Base-by-base conservation (phyloP, 352 stramenopile genomes). In the Globisporangium spinosum region DNA sequence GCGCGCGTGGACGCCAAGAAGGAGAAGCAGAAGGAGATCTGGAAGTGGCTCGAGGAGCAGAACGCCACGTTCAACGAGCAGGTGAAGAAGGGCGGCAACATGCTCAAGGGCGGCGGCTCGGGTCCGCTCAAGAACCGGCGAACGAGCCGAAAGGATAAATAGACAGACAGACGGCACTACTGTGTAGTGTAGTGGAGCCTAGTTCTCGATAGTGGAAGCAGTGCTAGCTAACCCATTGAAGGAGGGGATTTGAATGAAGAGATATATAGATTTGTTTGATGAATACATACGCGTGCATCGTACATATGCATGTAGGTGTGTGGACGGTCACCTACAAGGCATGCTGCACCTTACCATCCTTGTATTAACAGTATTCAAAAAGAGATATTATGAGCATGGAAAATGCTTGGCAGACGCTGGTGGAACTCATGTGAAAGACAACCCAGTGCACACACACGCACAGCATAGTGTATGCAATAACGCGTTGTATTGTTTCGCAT, bases 51-150 rank as follows among this genome's bases (percentile, higher is more conserved):
- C 70, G 94, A 99, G 73, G 79, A 97, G 61, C 95, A 99, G 72
- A 97, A 98, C 74, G 96, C 95, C 4, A 98, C 95, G 69, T 98
- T 99, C 81, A 99, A 99, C 77, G 85, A 99, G 69, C 96, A 99
- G 84, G 97, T 98, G 32, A 89, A 94, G 70, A 94, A 98, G 74
- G 96, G 96, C 62, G 96, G 96, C 62, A 83, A 97, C 53, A 92
- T 99, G 70, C 82, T 99, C 68, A 98, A 95, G 73, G 97, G 96
- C 58, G 96, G 96, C 72, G 97, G 97, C 60, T 89, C 83, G 0
- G 85, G 67, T 7, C 82, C 80, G 9, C 79, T 74, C 23, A 89
- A 86, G 59, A 87, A 88, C 56, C 78, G 77, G n/a, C 82, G 84
- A 62, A 67, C 71, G 6, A 70, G 72, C 57, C 82, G 75, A 64